Evolutionary conservation across 2,329 filamentous ascomycete species (phyloP), one percentile per base, ranked within the genome.

Genomic region (Fusarium marasasianum): DNA sequence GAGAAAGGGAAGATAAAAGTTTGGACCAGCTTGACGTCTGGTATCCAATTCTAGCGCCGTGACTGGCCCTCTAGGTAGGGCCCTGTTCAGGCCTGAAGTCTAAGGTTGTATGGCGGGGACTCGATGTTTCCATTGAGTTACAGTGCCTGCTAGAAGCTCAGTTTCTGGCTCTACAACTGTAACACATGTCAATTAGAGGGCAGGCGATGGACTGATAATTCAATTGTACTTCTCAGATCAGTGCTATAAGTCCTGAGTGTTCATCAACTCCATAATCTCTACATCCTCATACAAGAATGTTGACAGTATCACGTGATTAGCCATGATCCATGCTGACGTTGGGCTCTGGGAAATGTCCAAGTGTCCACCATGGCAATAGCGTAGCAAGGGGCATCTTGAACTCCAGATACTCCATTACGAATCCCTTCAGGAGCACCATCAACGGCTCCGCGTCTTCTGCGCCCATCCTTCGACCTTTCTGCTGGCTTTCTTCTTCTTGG

Each of bases 51-150:
- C 72, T 73, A 69, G 73, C 58, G 60, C 55, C 53, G 50, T 60
- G 62, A 62, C 58, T 60, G 51, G 37, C 38, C 63, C 63, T 56
- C 64, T 77, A 74, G 58, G 48, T 77, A 75, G 58, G 48, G 43
- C 33, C 63, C 61, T 58, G 65, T 79, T 77, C 71, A 66, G 72
- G 81, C 80, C 81, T 81, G 79, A 82, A 79, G 77, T 81, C 76
- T 82, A 78, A 82, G 79, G 81, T 80, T 77, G 64, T 69, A 76
- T 45, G 55, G 65, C 56, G 55, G 70, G 61, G 57, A 63, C 65
- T 26, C 22, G 22, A 57, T 31, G 14, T 26, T 31, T 18, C 22
- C 29, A 50, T 48, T 29, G 33, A 41, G 38, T 44, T 47, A 35
- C 37, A 33, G 31, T 47, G 12, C 38, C 59, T 45, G 35, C 33